Conservation (phyloP, 495 filamentous ascomycete species). For the Aspergillus kassunensis region DNA sequence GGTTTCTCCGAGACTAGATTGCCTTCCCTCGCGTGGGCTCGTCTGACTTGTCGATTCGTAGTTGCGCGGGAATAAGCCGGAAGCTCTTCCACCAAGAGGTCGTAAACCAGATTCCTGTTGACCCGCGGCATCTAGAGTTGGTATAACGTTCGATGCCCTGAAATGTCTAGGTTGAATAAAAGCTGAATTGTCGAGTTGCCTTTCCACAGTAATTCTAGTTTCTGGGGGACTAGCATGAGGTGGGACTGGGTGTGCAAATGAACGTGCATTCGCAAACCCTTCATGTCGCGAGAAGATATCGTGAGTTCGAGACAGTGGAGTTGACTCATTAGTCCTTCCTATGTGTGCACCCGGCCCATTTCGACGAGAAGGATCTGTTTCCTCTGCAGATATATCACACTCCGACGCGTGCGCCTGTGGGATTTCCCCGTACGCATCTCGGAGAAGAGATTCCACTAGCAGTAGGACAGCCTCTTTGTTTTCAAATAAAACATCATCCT, state of each 20-base stretch:
- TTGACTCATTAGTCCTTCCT: neutral
- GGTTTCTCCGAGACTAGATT: neutral
- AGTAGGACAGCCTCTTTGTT: slow-evolving; percentile 52
- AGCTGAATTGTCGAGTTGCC: neutral
- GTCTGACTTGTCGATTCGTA: neutral
- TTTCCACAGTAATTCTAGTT: neutral
- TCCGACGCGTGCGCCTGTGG: neutral
- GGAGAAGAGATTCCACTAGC: slow-evolving; percentile 53
- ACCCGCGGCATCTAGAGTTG: neutral
- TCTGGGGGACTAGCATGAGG: neutral
- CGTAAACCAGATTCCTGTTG: neutral
- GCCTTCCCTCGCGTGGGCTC: neutral
- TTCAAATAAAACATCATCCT: slow-evolving; percentile 81
- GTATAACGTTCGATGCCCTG: neutral
- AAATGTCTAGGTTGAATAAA: neutral
- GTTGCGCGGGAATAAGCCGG: neutral
- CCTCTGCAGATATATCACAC: neutral
- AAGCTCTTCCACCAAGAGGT: neutral
- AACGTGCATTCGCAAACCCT: neutral
- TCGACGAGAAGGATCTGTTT: neutral
- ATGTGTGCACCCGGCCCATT: neutral
- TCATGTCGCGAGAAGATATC: neutral
- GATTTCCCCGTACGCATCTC: slow-evolving; percentile 46
- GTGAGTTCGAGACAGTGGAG: neutral
- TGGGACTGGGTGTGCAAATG: neutral